A percentile compares a stretch with the other conserved stretches of the same genome.
These are phyloP conservation scores for Themeda triandra DNA, from an alignment of 176 grass and related monocot species.

Conservation along the genomic window DNA sequence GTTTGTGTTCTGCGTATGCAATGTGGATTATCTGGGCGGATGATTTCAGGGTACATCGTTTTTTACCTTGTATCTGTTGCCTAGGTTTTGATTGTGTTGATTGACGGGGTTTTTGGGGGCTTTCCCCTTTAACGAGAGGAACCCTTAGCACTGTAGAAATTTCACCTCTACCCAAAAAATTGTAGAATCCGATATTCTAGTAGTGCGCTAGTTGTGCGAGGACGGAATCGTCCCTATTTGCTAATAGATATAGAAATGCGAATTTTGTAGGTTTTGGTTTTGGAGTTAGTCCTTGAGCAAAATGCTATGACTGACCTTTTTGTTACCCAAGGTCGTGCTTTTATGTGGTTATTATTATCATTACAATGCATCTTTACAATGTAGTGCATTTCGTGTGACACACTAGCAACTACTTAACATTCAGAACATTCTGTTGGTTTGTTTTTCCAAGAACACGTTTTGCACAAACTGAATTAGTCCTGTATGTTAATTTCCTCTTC, in stretches of 20 bases:
- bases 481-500: background rate
- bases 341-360: background rate
- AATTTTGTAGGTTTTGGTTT: background rate
- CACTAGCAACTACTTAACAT: background rate
- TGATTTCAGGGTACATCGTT: background rate
- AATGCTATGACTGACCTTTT: background rate
- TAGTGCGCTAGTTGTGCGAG: background rate
- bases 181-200: background rate
- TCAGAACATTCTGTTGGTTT: background rate
- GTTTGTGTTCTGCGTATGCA: conserved; percentile 11
- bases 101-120: background rate
- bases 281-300: background rate
- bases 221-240: background rate
- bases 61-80: background rate
- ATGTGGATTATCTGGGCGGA: background rate
- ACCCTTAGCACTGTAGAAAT: background rate
- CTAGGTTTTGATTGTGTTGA: background rate
- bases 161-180: too few relatives aligned
- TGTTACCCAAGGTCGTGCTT: background rate
- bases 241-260: background rate
- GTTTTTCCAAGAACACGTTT: background rate
- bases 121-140: background rate
- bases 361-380: background rate
- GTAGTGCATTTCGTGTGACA: background rate
- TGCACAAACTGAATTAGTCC: background rate